Percentiles rank a stretch among this genome's conserved stretches.
These are phyloP conservation scores for Cunninghamia lanceolata DNA, from an alignment of 75 land plant species.

Conservation along the genomic window DNA sequence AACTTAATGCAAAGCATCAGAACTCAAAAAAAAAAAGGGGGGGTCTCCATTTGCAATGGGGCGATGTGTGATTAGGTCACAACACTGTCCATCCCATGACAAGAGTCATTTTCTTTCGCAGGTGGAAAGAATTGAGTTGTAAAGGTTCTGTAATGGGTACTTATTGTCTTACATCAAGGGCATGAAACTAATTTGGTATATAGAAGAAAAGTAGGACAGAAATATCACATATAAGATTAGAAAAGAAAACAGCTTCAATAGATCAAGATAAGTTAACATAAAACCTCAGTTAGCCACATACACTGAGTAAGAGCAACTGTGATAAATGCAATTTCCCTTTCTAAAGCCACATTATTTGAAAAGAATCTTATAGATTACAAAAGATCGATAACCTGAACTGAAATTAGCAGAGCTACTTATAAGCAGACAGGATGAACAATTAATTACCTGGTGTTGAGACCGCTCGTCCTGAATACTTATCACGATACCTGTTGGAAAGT, in stretches of 20 bases:
- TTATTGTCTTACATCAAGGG: background rate
- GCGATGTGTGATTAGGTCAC: too few species aligned
- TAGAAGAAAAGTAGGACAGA: background rate
- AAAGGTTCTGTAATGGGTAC: too few species aligned
- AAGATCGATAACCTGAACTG: background rate
- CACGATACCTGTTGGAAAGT: conserved; percentile 73
- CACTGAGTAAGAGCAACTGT: background rate
- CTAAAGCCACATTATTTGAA: background rate
- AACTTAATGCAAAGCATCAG: too few species aligned
- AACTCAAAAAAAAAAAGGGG: too few species aligned
- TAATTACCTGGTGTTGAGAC: conserved; percentile 81
- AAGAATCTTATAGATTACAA: background rate
- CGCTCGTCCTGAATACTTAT: conserved; percentile 93
- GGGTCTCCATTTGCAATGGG: too few species aligned
- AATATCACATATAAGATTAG: background rate
- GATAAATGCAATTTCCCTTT: background rate
- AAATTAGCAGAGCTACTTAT: background rate
- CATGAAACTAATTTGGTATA: background rate
- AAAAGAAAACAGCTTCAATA: background rate
- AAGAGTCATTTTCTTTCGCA: too few species aligned
- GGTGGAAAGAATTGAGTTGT: too few species aligned
- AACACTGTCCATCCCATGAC: too few species aligned
- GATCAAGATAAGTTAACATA: background rate
- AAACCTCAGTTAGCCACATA: background rate
- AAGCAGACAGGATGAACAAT: background rate